phyloP scores from a whole-genome alignment of 2,329 filamentous ascomycete genomes.

The Beauveria varroae region DNA sequence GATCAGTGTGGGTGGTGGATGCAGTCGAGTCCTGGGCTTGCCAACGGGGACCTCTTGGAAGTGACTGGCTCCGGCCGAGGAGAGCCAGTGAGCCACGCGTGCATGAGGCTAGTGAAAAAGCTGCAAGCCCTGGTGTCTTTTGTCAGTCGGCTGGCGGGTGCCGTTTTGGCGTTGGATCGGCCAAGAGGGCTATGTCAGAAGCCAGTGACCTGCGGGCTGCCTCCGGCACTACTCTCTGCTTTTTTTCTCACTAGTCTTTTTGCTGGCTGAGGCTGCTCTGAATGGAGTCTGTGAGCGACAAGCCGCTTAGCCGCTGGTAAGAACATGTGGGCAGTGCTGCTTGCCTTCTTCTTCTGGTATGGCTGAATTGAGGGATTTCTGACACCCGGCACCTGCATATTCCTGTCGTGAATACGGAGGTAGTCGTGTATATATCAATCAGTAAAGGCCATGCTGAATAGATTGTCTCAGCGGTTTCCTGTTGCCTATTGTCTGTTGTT shows the following conservation, averaged over 20 bases:
- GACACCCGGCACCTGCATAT: neutral
- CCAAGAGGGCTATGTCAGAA: conserved; percentile 3
- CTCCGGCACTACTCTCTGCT: neutral
- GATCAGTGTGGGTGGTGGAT: neutral
- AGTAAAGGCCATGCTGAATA: too few species aligned
- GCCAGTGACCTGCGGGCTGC: neutral
- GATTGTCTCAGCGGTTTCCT: too few species aligned
- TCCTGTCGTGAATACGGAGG: too few species aligned
- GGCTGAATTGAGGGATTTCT: conserved; percentile 3
- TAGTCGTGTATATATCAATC: too few species aligned
- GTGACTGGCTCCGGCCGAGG: too few species aligned
- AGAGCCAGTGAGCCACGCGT: too few species aligned
- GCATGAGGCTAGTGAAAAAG: neutral
- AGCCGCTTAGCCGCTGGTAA: conserved; percentile 1
- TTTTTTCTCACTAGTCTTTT: neutral
- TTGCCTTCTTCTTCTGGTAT: conserved; percentile 5
- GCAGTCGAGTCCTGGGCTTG: neutral
- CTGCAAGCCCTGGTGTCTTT: neutral
- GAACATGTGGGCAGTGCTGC: neutral
- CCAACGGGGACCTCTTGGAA: too few species aligned
- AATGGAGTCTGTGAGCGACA: conserved; percentile 5
- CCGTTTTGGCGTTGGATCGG: conserved; percentile 8
- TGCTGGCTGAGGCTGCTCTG: neutral
- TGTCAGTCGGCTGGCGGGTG: conserved; percentile 2
- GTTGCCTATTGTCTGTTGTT: too few species aligned